Evolutionary conservation across 345 rosid genomes (phyloP).

Genomic region (Pistacia vera): DNA sequence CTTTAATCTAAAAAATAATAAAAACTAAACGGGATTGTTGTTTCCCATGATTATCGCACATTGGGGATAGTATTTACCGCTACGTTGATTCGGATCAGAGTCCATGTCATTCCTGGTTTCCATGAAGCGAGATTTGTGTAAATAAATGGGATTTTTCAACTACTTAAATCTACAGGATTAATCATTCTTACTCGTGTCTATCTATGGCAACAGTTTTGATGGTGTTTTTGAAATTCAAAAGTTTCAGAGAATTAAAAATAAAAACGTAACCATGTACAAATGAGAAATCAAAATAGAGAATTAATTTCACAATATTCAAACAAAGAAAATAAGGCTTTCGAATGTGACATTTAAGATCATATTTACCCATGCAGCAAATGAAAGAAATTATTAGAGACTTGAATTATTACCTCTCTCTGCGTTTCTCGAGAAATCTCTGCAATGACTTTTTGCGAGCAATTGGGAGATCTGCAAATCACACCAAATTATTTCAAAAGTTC

Average conservation of each 20-base stretch:
- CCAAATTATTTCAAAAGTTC: background rate
- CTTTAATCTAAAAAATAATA: too few species aligned
- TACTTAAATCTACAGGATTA: too few species aligned
- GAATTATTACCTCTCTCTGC: constrained; percentile 73
- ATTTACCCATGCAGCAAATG: too few species aligned
- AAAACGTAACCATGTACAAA: too few species aligned
- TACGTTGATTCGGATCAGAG: constrained; percentile 1
- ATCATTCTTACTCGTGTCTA: background rate
- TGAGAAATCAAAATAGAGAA: background rate
- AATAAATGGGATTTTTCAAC: constrained; percentile 7
- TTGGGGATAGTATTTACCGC: background rate
- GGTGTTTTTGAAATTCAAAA: background rate
- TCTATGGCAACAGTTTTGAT: background rate
- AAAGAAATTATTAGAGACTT: too few species aligned
- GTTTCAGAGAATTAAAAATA: too few species aligned
- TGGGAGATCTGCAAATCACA: constrained; percentile 60
- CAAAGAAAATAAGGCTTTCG: background rate
- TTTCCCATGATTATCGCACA: background rate
- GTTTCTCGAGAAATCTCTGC: constrained; percentile 86
- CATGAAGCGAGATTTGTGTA: constrained; percentile 4
- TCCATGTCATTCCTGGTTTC: constrained; percentile 5
- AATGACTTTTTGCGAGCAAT: constrained; percentile 71
- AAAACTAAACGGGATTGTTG: too few species aligned
- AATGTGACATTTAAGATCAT: background rate
- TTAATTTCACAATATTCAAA: background rate